These are phyloP conservation scores for Chrysopogon serrulatus DNA, from an alignment of 176 grass and related monocot species.

Conservation along the genomic window DNA sequence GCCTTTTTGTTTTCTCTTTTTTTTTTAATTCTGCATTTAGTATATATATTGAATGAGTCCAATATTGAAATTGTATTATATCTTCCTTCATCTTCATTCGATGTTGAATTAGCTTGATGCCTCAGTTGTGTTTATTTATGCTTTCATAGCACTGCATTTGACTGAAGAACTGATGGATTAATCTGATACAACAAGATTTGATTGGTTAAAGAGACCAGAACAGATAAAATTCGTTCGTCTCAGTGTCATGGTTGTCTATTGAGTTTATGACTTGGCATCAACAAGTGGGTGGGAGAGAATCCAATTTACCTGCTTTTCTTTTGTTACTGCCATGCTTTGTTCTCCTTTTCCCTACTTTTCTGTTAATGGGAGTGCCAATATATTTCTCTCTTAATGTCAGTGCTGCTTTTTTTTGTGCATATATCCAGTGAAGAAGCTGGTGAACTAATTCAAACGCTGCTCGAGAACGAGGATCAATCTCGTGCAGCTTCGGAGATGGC, in stretches of 20 bases:
- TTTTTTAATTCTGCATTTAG: not conserved
- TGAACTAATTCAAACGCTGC: conserved; percentile 68
- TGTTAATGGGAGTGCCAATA: not conserved
- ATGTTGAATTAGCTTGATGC: not conserved
- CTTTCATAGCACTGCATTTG: not conserved
- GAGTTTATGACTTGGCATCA: not conserved
- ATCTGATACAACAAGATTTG: not conserved
- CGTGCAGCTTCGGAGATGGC: conserved; percentile 74
- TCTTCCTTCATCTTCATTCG: not conserved
- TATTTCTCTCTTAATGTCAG: not conserved
- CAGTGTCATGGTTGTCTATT: not conserved
- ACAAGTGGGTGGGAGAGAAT: not conserved
- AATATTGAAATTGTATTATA: not conserved
- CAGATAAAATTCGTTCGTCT: not conserved
- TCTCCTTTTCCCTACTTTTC: not conserved
- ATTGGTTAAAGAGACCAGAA: not conserved
- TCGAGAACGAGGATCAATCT: conserved; percentile 61
- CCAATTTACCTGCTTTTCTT: not conserved
- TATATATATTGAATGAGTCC: not conserved
- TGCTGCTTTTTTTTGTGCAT: not conserved
- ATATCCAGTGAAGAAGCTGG: conserved; percentile 71
- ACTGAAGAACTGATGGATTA: not conserved
- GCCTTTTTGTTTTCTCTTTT: not conserved
- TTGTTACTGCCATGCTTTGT: not conserved
- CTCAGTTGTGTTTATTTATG: not conserved